phyloP scores from a whole-genome alignment of 257 asterid species.

The Solanum pinnatisectum region DNA sequence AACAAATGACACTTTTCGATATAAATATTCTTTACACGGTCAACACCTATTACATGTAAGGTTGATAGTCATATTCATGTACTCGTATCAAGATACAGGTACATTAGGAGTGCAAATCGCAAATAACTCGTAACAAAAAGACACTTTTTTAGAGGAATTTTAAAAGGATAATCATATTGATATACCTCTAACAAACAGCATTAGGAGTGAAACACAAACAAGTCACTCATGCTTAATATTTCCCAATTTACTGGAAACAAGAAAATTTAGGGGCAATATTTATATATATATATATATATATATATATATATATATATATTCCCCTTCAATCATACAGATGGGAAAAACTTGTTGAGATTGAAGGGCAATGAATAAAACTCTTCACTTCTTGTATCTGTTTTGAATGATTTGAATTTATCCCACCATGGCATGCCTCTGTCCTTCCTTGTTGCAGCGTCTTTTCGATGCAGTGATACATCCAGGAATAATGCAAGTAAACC shows the following conservation, averaged over 20 bases:
- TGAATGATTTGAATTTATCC: constrained; percentile 67
- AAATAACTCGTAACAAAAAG: neutral
- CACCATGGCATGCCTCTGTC: constrained; percentile 97
- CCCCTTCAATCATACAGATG: constrained; percentile 45
- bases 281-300: neutral
- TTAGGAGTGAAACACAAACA: neutral
- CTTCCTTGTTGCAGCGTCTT: constrained; percentile 49
- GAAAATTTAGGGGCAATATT: neutral
- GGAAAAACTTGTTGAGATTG: constrained; percentile 90
- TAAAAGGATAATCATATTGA: neutral
- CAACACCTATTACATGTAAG: neutral
- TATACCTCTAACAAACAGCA: neutral
- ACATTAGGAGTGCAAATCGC: neutral
- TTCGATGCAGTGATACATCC: constrained; percentile 58
- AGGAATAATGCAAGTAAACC: constrained; percentile 57
- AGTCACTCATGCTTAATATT: neutral
- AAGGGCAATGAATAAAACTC: constrained; percentile 84
- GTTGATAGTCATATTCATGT: neutral
- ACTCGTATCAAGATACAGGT: neutral
- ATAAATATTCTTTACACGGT: neutral
- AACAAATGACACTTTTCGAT: neutral
- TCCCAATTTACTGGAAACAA: neutral
- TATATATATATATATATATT: neutral
- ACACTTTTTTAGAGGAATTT: neutral
- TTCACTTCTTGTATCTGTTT: constrained; percentile 74